phyloP scores from a whole-genome alignment of 106 monocot genomes.

The Triglochin maritima region DNA sequence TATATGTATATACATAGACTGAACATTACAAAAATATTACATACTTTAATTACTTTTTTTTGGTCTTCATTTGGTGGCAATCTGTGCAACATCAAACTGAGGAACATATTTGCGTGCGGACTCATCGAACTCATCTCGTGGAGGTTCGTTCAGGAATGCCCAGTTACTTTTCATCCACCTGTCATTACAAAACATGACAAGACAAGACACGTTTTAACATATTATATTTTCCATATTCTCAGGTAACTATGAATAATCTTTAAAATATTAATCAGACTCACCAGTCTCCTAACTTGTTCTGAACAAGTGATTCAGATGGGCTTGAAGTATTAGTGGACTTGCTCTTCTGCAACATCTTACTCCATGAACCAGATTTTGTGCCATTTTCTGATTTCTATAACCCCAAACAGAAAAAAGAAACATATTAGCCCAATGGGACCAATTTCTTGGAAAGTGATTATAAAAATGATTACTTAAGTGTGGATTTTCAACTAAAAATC shows the following conservation, averaged over 20 bases:
- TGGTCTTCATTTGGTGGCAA: constrained; percentile 15
- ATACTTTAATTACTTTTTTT: too few species aligned
- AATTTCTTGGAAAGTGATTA: too few species aligned
- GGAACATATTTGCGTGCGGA: constrained; percentile 23
- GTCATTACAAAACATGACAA: not conserved
- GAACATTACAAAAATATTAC: too few species aligned
- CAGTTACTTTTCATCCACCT: constrained; percentile 65
- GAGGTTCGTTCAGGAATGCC: constrained; percentile 64
- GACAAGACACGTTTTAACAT: too few species aligned
- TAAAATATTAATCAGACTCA: not conserved
- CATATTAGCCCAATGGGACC: too few species aligned
- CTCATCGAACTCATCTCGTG: constrained; percentile 19
- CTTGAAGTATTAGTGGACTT: not conserved
- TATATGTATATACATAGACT: too few species aligned
- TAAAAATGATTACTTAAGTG: too few species aligned
- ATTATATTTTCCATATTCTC: too few species aligned
- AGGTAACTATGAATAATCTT: too few species aligned
- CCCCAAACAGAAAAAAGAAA: too few species aligned
- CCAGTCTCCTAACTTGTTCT: constrained; percentile 20
- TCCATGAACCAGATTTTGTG: constrained; percentile 1
- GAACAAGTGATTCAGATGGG: not conserved
- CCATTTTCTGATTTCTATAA: not conserved
- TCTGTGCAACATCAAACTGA: constrained; percentile 37
- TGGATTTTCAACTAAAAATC: too few species aligned
- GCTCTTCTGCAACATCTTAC: too few species aligned